Evolutionary conservation across 2,329 filamentous ascomycete genomes (phyloP).

Genomic region (Colletotrichum falcatum): DNA sequence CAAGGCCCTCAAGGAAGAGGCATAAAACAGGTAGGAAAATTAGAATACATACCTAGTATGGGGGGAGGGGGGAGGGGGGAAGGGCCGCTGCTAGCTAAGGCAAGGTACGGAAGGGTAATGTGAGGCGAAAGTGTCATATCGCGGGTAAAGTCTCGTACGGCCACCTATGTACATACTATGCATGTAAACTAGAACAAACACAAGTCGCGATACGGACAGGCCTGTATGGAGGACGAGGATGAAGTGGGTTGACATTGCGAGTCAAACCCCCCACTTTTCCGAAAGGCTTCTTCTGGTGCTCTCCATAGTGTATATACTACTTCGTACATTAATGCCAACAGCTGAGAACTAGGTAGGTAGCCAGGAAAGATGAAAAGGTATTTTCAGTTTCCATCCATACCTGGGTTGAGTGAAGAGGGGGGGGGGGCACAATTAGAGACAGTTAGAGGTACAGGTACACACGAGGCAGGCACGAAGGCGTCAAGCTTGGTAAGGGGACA

Average conservation of each 20-base stretch:
- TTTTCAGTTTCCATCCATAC: constrained; percentile 18
- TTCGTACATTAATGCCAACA: too few species aligned
- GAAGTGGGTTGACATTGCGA: constrained; percentile 25
- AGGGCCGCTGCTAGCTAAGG: constrained; percentile 34
- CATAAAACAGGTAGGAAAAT: constrained; percentile 4
- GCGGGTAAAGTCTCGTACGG: constrained; percentile 1
- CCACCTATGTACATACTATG: too few species aligned
- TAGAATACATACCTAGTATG: not conserved
- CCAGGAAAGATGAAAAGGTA: constrained; percentile 10
- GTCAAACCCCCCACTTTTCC: constrained; percentile 34
- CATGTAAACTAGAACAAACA: not conserved
- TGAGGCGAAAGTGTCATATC: constrained; percentile 6
- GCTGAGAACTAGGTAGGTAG: constrained; percentile 14
- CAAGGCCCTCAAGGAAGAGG: constrained; percentile 7
- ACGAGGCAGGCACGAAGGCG: not conserved
- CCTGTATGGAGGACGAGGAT: not conserved
- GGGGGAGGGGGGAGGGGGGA: not conserved
- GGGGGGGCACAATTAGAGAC: not conserved
- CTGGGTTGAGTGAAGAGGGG: not conserved
- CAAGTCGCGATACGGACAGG: constrained; percentile 12
- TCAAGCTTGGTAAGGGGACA: not conserved
- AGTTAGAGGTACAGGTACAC: constrained; percentile 6
- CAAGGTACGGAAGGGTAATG: constrained; percentile 32
- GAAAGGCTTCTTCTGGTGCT: constrained; percentile 19
- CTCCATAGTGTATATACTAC: constrained; percentile 12